Evolutionary conservation across 306 rosid genomes (phyloP).

Genomic region (Sicyos edulis): DNA sequence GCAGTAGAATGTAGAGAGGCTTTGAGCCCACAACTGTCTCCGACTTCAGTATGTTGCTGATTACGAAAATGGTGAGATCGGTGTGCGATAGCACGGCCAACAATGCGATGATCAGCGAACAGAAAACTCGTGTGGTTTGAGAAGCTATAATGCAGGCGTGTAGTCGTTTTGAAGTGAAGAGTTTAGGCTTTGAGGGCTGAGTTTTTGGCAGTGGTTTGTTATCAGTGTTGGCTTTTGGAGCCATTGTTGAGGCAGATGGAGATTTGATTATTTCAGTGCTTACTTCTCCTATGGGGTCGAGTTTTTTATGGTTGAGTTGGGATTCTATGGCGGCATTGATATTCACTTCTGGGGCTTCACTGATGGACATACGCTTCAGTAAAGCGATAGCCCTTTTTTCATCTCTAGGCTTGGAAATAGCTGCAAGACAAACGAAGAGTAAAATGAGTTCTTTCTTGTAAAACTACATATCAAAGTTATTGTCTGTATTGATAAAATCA

Average conservation of each 20-base stretch:
- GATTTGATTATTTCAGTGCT: constrained; percentile 8
- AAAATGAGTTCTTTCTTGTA: not conserved
- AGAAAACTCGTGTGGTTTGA: constrained; percentile 42
- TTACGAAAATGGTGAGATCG: constrained; percentile 29
- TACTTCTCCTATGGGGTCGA: constrained; percentile 12
- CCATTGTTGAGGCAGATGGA: constrained; percentile 15
- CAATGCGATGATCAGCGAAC: constrained; percentile 48
- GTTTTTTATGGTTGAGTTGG: not conserved
- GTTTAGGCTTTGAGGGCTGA: constrained; percentile 9
- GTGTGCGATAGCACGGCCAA: constrained; percentile 46
- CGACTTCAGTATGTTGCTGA: constrained; percentile 34
- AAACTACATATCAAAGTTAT: not conserved
- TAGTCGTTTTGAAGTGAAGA: constrained; percentile 60
- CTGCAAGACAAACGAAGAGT: not conserved
- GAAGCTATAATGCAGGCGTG: constrained; percentile 54
- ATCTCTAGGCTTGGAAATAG: not conserved
- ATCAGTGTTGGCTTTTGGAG: constrained; percentile 15
- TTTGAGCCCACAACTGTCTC: constrained; percentile 39
- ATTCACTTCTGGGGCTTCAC: not conserved
- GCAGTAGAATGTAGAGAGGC: constrained; percentile 63
- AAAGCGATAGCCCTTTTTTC: not conserved
- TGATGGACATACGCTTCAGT: not conserved
- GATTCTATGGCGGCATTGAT: not conserved
- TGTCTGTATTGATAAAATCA: not conserved
- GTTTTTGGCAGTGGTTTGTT: constrained; percentile 15